Evolutionary conservation across 768 basidiomycete species (phyloP).

Genomic region (Phylloporus rhodoxanthus): DNA sequence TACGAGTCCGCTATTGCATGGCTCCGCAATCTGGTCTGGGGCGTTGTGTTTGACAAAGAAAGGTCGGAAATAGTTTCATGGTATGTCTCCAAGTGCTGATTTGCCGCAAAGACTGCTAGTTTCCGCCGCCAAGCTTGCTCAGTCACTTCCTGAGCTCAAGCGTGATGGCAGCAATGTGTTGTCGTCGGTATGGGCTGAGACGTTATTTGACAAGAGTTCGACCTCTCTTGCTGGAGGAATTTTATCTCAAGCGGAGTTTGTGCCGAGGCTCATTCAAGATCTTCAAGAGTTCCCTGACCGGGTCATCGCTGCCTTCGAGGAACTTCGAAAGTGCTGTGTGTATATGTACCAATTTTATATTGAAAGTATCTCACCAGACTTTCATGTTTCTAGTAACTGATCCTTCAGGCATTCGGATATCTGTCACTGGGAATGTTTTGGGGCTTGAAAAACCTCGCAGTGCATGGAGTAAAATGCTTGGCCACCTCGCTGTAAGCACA

Average conservation of each 20-base stretch:
- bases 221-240: slow-evolving; percentile 64
- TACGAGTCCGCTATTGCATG: slow-evolving; percentile 83
- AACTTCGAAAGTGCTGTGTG: slow-evolving; percentile 64
- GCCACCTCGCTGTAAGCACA: slow-evolving; percentile 50
- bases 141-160: slow-evolving; percentile 87
- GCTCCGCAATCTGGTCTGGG: slow-evolving; percentile 77
- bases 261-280: slow-evolving; percentile 65
- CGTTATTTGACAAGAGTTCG: slow-evolving; percentile 64
- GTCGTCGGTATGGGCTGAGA: slow-evolving; percentile 58
- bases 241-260: slow-evolving; percentile 69
- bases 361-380: background rate
- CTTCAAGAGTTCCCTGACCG: slow-evolving; percentile 68
- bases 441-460: slow-evolving; percentile 63
- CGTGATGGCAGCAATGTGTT: slow-evolving; percentile 81
- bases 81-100: slow-evolving; percentile 1
- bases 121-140: slow-evolving; percentile 80
- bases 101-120: slow-evolving; percentile 60
- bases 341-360: slow-evolving; percentile 4
- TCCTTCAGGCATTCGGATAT: slow-evolving; percentile 79
- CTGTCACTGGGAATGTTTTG: slow-evolving; percentile 84
- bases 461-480: slow-evolving; percentile 69
- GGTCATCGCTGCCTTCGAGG: slow-evolving; percentile 70
- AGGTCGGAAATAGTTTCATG: slow-evolving; percentile 41
- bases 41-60: slow-evolving; percentile 70
- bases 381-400: slow-evolving; percentile 55